Conservation (phyloP, 306 rosid species). For the Medicago ruthenica region DNA sequence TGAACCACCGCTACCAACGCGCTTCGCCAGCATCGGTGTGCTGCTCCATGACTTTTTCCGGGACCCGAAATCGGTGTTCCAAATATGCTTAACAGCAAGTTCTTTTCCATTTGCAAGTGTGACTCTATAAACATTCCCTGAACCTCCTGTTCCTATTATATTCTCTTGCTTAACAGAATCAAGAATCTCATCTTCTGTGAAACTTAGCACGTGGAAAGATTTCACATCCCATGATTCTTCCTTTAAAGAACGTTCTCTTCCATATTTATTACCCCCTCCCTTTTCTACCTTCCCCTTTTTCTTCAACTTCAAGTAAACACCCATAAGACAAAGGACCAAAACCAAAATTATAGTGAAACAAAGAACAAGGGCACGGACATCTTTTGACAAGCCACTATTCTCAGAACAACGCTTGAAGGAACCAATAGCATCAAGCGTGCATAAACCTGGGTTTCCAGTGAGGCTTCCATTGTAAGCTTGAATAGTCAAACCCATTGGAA, state of each 20-base stretch:
- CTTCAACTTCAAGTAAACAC: slow-evolving; percentile 46
- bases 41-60: slow-evolving; percentile 49
- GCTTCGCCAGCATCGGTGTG: slow-evolving; percentile 62
- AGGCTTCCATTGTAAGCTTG: slow-evolving; percentile 88
- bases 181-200: slow-evolving; percentile 83
- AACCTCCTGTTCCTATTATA: slow-evolving; percentile 89
- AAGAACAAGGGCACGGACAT: slow-evolving; percentile 56
- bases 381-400: slow-evolving; percentile 50
- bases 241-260: slow-evolving; percentile 64
- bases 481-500: slow-evolving; percentile 63
- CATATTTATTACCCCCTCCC: slow-evolving; percentile 43
- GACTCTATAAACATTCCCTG: slow-evolving; percentile 86
- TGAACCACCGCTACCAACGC: slow-evolving; percentile 33
- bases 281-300: slow-evolving; percentile 7
- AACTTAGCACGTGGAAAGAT: slow-evolving; percentile 80
- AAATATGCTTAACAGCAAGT: slow-evolving; percentile 88
- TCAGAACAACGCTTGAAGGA: slow-evolving; percentile 59
- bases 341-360: slow-evolving; percentile 53
- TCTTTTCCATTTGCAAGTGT: slow-evolving; percentile 68
- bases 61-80: slow-evolving; percentile 58
- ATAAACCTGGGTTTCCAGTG: slow-evolving; percentile 69
- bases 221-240: slow-evolving; percentile 90
- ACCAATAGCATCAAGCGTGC: slow-evolving; percentile 50
- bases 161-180: slow-evolving; percentile 85
- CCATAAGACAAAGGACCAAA: slow-evolving; percentile 43